phyloP scores from a whole-genome alignment of 192 early-diverging fungal species.

The Entomortierella beljakovae region DNA sequence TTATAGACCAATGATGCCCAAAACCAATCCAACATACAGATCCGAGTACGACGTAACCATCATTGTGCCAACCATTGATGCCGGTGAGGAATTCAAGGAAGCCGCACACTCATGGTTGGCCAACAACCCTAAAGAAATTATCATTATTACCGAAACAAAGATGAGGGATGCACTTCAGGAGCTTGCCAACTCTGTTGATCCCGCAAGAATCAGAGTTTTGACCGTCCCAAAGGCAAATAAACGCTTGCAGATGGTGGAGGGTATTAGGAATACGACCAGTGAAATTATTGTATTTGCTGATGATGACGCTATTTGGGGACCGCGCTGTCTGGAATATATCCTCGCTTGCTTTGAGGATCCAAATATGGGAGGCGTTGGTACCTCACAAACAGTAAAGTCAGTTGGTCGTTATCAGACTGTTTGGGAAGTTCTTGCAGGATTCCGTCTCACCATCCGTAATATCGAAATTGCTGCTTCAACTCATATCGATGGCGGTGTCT shows the following conservation, averaged over 20 bases:
- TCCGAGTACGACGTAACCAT: constrained; percentile 74
- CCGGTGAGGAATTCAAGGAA: constrained; percentile 77
- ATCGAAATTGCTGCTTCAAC: constrained; percentile 80
- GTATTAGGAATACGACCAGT: constrained; percentile 70
- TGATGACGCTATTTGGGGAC: constrained; percentile 79
- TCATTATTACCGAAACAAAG: constrained; percentile 73
- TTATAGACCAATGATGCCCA: constrained; percentile 71
- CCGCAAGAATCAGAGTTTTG: constrained; percentile 61
- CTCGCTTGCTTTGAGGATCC: constrained; percentile 79
- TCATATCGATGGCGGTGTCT: constrained; percentile 80
- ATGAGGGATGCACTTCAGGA: constrained; percentile 65
- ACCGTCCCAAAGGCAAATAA: constrained; percentile 73
- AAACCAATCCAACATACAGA: constrained; percentile 65
- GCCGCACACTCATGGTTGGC: constrained; percentile 73
- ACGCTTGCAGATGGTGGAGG: constrained; percentile 76
- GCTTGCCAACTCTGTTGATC: constrained; percentile 71
- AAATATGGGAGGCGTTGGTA: constrained; percentile 79
- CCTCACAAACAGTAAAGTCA: constrained; percentile 70
- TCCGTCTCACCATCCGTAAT: constrained; percentile 75
- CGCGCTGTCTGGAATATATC: constrained; percentile 70
- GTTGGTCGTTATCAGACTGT: constrained; percentile 70
- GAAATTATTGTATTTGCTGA: constrained; percentile 77
- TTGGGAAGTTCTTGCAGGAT: constrained; percentile 80
- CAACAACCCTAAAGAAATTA: constrained; percentile 74
- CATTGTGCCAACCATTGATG: constrained; percentile 81